phyloP scores from a whole-genome alignment of 2,329 filamentous ascomycete species.

The Phaeosphaeria sp. region DNA sequence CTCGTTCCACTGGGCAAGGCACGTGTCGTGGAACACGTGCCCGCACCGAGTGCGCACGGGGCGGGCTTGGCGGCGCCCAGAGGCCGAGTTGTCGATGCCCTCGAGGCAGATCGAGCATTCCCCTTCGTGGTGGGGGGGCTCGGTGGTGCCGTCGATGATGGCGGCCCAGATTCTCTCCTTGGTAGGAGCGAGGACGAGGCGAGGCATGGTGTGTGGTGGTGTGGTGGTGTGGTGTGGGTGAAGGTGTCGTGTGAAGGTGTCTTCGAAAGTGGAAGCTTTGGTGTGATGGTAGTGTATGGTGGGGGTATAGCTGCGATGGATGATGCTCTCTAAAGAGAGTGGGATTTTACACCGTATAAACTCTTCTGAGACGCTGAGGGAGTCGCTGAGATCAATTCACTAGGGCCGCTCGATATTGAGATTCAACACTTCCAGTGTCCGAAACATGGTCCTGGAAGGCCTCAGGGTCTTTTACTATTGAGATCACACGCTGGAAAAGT shows the following conservation, averaged over 20 bases:
- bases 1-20: slow-evolving; percentile 1
- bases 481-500: no score
- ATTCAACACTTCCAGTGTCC: no score
- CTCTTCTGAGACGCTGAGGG: not conserved
- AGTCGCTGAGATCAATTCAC: not conserved
- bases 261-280: not conserved
- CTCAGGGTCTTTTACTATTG: no score
- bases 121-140: not conserved
- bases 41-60: not conserved
- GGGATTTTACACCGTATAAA: not conserved
- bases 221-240: not conserved
- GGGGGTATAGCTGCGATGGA: not conserved
- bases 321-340: not conserved
- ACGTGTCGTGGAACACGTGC: slow-evolving; percentile 1
- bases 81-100: not conserved
- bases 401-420: not conserved
- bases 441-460: no score
- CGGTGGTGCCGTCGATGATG: not conserved
- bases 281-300: not conserved
- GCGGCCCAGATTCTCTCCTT: not conserved
- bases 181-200: not conserved
- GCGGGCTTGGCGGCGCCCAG: not conserved
- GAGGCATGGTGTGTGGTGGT: not conserved
- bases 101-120: slow-evolving; percentile 10
- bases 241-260: not conserved